Conservation (phyloP, 2,329 filamentous ascomycete genomes). For the Diaporthe caulivora region DNA sequence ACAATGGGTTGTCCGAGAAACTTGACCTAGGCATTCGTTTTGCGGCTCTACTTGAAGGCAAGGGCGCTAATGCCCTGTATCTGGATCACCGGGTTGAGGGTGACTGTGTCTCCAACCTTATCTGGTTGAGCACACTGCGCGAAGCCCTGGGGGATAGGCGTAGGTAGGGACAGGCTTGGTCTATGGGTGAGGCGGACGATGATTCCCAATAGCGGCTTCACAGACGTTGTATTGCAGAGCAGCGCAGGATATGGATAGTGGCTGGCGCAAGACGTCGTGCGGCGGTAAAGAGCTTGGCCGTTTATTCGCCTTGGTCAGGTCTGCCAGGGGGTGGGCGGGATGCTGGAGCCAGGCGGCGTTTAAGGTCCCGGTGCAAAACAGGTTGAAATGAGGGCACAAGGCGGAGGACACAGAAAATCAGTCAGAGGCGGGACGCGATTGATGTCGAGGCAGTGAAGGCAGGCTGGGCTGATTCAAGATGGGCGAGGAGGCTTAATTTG, state of each 20-base stretch:
- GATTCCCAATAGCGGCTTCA: background rate
- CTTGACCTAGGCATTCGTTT: constrained; percentile 54
- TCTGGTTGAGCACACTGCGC: constrained; percentile 2
- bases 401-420: background rate
- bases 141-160: background rate
- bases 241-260: background rate
- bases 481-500: constrained; percentile 11
- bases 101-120: constrained; percentile 1
- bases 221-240: background rate
- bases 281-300: constrained; percentile 18
- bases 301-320: background rate
- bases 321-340: constrained; percentile 10
- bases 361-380: background rate
- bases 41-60: background rate
- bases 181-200: background rate
- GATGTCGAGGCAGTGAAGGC: background rate
- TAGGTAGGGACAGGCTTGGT: background rate
- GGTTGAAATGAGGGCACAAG: background rate
- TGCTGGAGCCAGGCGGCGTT: background rate
- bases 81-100: background rate
- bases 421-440: background rate
- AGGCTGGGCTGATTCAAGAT: background rate
- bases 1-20: constrained; percentile 65
- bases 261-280: background rate
- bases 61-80: constrained; percentile 4